phyloP scores from a whole-genome alignment of 257 asterid genomes.

The Solanum okadae region DNA sequence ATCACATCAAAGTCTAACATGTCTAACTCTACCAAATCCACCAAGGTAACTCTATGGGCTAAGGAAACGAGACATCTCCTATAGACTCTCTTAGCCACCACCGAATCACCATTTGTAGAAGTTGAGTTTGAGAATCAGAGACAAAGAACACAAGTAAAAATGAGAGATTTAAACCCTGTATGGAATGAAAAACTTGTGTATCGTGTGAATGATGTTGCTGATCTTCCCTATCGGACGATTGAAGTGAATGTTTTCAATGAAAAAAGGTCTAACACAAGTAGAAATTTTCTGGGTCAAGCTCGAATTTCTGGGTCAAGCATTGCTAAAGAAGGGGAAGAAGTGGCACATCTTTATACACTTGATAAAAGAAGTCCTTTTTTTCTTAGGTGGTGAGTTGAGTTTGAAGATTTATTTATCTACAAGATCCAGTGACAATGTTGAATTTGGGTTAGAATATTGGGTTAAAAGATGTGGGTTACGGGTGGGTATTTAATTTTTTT shows the following conservation, averaged over 20 bases:
- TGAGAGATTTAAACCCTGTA: conserved; percentile 61
- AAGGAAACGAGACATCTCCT: no score
- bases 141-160: conserved; percentile 40
- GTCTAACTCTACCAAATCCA: no score
- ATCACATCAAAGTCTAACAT: no score
- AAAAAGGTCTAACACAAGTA: conserved; percentile 52
- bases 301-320: conserved; percentile 43
- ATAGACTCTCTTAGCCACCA: no score
- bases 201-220: conserved; percentile 53
- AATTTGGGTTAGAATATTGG: no score
- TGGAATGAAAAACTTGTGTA: conserved; percentile 82
- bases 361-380: conserved; percentile 60
- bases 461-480: no score
- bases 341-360: conserved; percentile 53
- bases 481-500: no score
- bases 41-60: no score
- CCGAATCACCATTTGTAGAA: no score
- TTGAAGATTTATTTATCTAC: conserved; percentile 59
- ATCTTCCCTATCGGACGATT: conserved; percentile 69
- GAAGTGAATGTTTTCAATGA: conserved; percentile 72
- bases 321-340: conserved; percentile 27
- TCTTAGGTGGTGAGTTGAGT: conserved; percentile 71
- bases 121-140: no score
- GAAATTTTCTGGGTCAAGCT: conserved; percentile 65
- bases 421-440: background rate